phyloP scores from a whole-genome alignment of 306 rosid species.

The Aeschynomene evenia region DNA sequence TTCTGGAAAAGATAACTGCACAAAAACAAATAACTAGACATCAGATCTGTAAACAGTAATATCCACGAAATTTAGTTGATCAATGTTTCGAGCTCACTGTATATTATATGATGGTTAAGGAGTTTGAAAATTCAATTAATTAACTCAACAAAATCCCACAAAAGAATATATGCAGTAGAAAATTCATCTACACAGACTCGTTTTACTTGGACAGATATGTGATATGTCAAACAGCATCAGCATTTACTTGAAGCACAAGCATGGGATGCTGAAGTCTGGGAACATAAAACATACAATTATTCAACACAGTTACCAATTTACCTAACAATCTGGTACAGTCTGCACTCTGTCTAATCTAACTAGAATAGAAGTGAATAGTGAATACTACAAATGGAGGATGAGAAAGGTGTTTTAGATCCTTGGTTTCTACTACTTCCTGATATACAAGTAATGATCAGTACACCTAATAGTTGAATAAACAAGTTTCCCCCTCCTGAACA shows the following conservation, averaged over 20 bases:
- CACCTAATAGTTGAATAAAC: neutral
- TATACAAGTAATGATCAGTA: neutral
- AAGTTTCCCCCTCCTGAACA: neutral
- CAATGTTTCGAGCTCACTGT: neutral
- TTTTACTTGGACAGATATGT: neutral
- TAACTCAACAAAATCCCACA: neutral
- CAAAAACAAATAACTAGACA: conserved; percentile 30
- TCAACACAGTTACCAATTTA: neutral
- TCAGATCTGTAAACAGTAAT: conserved; percentile 17
- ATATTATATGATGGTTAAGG: neutral
- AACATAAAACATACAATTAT: neutral
- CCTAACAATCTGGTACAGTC: neutral
- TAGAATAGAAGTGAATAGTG: neutral
- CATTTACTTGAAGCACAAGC: conserved; percentile 9
- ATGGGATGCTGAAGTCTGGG: neutral
- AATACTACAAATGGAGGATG: no score
- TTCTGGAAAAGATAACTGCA: conserved; percentile 76
- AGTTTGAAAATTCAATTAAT: neutral
- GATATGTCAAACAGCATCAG: neutral
- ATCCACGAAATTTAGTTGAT: conserved; percentile 15
- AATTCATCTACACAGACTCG: neutral
- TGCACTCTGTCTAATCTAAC: neutral
- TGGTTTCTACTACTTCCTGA: neutral
- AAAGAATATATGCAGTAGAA: neutral
- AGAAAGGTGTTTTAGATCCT: conserved; percentile 2